Base-by-base conservation (phyloP, 202 grass and related monocot genomes). In the Schoenoplectus tabernaemontani region DNA sequence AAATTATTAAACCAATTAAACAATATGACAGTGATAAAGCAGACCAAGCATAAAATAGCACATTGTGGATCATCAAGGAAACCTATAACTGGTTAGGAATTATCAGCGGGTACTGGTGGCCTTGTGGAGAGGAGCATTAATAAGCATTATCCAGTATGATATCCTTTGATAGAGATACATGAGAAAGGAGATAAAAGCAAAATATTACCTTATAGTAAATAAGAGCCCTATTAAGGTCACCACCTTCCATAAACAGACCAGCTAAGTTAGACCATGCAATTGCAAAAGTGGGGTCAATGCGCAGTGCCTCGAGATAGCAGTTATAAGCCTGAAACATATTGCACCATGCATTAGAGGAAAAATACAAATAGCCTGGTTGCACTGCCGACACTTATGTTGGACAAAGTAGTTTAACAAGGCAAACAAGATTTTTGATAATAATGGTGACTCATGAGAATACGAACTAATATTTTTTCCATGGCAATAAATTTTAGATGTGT, bases 211-310 rank as follows among this genome's bases (percentile, higher is more conserved):
- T 92, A 9, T 96, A 96, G 62, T 92, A 96, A n/a, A 82, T 36
- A 82, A 96, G 85, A 68, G 93, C 93, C 81, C 91, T 92, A 51
- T 90, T 86, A 46, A 96, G 80, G 37, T 96, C 88, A 62, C 93
- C 93, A 62, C 84, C 79, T 72, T 96, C 90, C 93, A 96, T 96
- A 79, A 96, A 96, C 9, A 96, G 82, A 20, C 93, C 88, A 84
- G 93, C 93, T 73, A 96, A 82, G 54, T 96, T 96, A 67, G 93
- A 96, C 93, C 93, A 96, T 19, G 93, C 93, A 43, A 96, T 92
- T 82, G 93, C 93, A 89, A 96, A 96, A 37, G 83, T 89, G 17
- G 93, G 93, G 66, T 92, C 87, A 62, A 96, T 92, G 2, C 86
- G 84, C 23, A 96, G 60, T 20, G 93, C 93, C 78, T 96, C 90